A percentile compares a stretch with the other conserved stretches of the same genome.
Conservation (phyloP, 2,329 filamentous ascomycete genomes). For the Emydomyces testavorans region DNA sequence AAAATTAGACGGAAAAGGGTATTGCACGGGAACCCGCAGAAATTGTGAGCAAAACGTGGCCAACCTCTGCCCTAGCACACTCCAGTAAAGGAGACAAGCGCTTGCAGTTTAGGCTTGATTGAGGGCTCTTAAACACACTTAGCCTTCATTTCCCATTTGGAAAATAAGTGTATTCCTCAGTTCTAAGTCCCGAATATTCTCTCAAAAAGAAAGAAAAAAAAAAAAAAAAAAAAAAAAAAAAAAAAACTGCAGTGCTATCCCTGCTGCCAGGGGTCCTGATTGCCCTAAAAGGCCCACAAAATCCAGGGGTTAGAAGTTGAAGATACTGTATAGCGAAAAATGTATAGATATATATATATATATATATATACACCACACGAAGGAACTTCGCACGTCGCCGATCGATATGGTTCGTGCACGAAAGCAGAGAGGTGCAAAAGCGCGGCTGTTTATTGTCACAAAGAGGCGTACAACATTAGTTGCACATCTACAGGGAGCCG, state of each 20-base stretch:
- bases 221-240: conserved; percentile 8
- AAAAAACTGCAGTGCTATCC: conserved; percentile 3
- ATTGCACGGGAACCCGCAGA: conserved; percentile 3
- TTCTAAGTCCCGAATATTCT: conserved; percentile 10
- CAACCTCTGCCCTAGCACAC: conserved; percentile 1
- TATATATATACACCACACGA: conserved; percentile 11
- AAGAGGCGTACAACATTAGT: conserved; percentile 13
- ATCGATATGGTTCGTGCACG: conserved; percentile 6
- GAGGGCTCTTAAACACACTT: not conserved
- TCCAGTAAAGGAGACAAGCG: not conserved
- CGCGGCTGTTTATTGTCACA: conserved; percentile 10
- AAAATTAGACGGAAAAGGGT: conserved; percentile 5
- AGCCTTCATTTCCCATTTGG: not conserved
- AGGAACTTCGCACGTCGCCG: conserved; percentile 3
- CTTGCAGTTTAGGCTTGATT: not conserved
- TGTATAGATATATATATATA: too few relatives aligned
- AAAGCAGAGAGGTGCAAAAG: not conserved
- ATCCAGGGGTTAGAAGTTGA: not conserved
- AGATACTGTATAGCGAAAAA: conserved; percentile 4
- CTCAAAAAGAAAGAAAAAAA: conserved; percentile 5
- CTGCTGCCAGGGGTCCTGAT: conserved; percentile 1
- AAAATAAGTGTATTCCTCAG: conserved; percentile 6
- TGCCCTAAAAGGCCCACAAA: conserved; percentile 2
- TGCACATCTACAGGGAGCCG: conserved; percentile 13
- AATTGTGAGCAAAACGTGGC: conserved; percentile 5